These are phyloP conservation scores for Fusarium vanettenii DNA, from an alignment of 2,329 filamentous ascomycete species.

Conservation along the genomic window DNA sequence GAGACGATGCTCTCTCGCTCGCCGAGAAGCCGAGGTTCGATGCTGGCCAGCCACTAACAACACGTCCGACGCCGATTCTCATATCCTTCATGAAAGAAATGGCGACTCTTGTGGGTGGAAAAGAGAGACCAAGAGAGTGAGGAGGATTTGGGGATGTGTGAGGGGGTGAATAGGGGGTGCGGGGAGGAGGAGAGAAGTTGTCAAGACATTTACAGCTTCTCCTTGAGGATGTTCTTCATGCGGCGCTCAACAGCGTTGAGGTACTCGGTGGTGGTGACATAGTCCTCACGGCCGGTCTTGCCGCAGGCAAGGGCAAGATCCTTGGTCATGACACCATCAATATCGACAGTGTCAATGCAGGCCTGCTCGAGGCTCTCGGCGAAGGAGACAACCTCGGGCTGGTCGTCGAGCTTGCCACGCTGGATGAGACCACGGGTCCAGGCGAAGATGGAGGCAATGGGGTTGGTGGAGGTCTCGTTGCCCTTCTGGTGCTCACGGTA, in stretches of 20 bases:
- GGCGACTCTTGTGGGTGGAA: constrained; percentile 21
- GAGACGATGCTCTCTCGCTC: constrained; percentile 13
- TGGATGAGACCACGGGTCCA: constrained; percentile 96
- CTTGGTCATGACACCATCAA: constrained; percentile 99
- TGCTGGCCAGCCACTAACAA: constrained; percentile 27
- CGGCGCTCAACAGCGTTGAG: constrained; percentile 91
- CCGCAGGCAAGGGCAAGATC: constrained; percentile 95
- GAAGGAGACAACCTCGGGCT: constrained; percentile 91
- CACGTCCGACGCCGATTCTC: constrained; percentile 22
- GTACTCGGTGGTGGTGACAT: constrained; percentile 94
- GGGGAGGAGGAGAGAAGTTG: constrained; percentile 10
- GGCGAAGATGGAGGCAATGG: constrained; percentile 98
- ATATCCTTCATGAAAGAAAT: constrained; percentile 24
- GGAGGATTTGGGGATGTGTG: constrained; percentile 12
- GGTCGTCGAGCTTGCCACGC: constrained; percentile 91
- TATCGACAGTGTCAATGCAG: constrained; percentile 92
- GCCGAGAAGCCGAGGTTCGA: constrained; percentile 11
- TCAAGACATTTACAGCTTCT: constrained; percentile 71
- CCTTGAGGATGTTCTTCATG: constrained; percentile 82
- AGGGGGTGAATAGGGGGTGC: constrained; percentile 9
- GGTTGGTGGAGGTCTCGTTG: constrained; percentile 96
- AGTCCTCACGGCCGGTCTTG: constrained; percentile 84
- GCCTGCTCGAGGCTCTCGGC: constrained; percentile 93
- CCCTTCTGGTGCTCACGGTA: constrained; percentile 99
- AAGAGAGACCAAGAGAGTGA: constrained; percentile 26